Evolutionary conservation across 106 monocot genomes (phyloP).

Genomic region (Dendrobium nobile): DNA sequence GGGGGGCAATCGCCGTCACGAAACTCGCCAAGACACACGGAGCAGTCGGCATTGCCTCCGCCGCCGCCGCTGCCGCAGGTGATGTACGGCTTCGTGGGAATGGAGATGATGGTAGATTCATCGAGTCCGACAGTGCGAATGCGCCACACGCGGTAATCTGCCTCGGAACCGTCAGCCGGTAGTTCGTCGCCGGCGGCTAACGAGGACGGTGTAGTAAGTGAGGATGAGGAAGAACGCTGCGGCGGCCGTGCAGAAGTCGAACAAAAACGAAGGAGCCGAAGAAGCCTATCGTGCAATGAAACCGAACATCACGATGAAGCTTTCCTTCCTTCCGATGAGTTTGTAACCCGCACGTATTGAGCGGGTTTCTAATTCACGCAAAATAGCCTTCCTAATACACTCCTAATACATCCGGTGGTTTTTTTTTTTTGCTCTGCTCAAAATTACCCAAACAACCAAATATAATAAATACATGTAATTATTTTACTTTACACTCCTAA

Average conservation of each 20-base stretch:
- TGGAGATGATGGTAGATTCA: conserved; percentile 14
- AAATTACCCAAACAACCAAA: too few relatives aligned
- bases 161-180: background rate
- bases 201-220: background rate
- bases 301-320: too few relatives aligned
- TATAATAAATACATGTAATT: too few relatives aligned
- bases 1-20: conserved; percentile 42
- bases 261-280: too few relatives aligned
- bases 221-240: background rate
- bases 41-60: conserved; percentile 11
- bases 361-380: too few relatives aligned
- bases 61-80: background rate
- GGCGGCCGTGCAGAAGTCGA: background rate
- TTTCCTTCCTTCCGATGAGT: too few relatives aligned
- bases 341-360: too few relatives aligned
- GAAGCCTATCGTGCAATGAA: too few relatives aligned
- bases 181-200: background rate
- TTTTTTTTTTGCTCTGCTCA: too few relatives aligned
- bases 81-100: conserved; percentile 9
- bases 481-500: too few relatives aligned
- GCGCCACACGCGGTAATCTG: conserved; percentile 16
- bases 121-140: conserved; percentile 22
- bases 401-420: too few relatives aligned
- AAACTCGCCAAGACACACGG: conserved; percentile 29
- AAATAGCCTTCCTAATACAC: too few relatives aligned